phyloP scores from a whole-genome alignment of 129 eudicot genomes.

The Cynara cardunculus region DNA sequence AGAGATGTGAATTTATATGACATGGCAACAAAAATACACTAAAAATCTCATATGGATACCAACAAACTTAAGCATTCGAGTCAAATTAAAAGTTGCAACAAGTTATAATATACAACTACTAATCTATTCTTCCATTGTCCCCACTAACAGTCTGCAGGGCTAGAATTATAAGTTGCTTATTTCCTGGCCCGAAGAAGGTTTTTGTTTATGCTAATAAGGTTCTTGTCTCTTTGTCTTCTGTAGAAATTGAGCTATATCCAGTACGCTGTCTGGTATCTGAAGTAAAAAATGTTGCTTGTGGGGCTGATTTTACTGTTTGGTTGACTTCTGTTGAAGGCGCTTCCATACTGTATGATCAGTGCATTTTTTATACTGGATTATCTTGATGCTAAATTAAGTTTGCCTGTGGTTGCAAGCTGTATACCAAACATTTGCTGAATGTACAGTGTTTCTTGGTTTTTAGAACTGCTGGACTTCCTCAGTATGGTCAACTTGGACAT shows the following conservation, averaged over 20 bases:
- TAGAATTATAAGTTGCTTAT: not conserved
- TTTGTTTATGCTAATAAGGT: not conserved
- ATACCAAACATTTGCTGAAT: not conserved
- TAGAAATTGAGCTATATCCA: conserved; percentile 77
- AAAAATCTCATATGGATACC: too few relatives aligned
- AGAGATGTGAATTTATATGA: too few relatives aligned
- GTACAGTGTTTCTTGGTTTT: not conserved
- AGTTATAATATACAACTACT: too few relatives aligned
- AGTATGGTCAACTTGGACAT: conserved; percentile 98
- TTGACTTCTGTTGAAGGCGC: conserved; percentile 77
- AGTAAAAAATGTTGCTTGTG: conserved; percentile 61
- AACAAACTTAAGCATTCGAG: too few relatives aligned
- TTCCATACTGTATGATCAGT: conserved; percentile 76
- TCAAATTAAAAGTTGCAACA: not conserved
- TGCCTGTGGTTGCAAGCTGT: not conserved
- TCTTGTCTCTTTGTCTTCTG: conserved; percentile 1
- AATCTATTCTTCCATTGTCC: not conserved
- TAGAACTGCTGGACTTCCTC: conserved; percentile 98
- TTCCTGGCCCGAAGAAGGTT: not conserved
- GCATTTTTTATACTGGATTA: not conserved
- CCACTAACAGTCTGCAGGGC: not conserved
- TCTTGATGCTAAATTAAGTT: not conserved
- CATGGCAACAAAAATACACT: too few relatives aligned
- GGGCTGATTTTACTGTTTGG: conserved; percentile 95
- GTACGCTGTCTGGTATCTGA: conserved; percentile 77